Evolutionary conservation across 2,329 filamentous ascomycete species (phyloP), one percentile per base, ranked within the genome.

Genomic region (Colletotrichum sp.): DNA sequence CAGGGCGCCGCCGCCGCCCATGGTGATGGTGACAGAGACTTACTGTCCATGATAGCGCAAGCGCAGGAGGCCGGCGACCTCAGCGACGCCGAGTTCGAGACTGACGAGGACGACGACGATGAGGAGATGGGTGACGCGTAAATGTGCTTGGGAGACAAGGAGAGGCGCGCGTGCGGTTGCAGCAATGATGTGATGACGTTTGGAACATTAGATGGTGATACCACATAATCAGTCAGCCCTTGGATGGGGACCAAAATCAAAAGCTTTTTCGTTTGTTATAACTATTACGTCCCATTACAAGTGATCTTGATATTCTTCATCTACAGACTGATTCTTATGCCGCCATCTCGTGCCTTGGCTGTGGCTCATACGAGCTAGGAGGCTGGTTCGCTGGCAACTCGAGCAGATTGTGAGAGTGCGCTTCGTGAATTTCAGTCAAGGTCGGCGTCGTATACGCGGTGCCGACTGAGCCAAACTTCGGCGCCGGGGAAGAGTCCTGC

Each of bases 61-160:
- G 94, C 95, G 61, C 92, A 94, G 82, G 94, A 95, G 80, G 87
- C 91, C 72, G 92, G 93, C 67, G 90, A 91, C 13, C 83, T 94
- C 81, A 92, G 87, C 80, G 95, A 96, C 76, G 83, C 91, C 59
- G 93, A 96, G 78, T 93, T 95, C 79, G 94, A 95, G 81, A 83
- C 89, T 10, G 89, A 89, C 9, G 90, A 91, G 14, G 91, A 92
- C 21, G 90, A 90, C 7, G 89, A 89, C 43, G 87, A 87, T 24
- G 88, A 89, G 70, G 88, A 88, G 61, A 88, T 87, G 77, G 88
- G 85, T 81, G 78, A 78, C 57, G 63, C 70, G 43, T 65, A 26
- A 59, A 73, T 48, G 57, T 28, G 28, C 34, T 52, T 52, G n/a
- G n/a, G 2, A 52, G 43, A 2, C 21, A 52, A 52, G 43, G 43